Conservation (phyloP, 148 eudicot genomes). For the Persicaria tinctoria region DNA sequence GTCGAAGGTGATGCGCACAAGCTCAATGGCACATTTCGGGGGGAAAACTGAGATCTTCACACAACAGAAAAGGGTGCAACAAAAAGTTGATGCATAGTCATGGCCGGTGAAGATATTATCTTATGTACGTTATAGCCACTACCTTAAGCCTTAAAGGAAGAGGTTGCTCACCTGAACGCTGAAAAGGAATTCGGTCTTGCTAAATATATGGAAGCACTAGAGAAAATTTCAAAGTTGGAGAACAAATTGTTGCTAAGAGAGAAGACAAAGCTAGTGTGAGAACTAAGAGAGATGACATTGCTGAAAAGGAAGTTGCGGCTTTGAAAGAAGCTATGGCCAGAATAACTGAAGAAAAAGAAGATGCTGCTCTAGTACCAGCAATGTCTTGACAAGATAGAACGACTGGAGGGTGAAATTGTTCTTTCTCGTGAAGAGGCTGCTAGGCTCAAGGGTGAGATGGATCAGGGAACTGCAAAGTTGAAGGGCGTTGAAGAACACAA, state of each 20-base stretch:
- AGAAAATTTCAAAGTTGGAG: conserved; percentile 61
- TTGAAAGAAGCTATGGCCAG: conserved; percentile 36
- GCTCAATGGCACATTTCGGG: too few relatives aligned
- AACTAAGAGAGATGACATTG: conserved; percentile 46
- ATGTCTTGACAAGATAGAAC: conserved; percentile 56
- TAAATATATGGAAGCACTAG: conserved; percentile 59
- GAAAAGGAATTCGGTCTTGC: conserved; percentile 58
- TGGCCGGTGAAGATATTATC: too few relatives aligned
- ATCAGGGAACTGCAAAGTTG: conserved; percentile 46
- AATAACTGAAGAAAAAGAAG: conserved; percentile 64
- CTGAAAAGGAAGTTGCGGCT: conserved; percentile 69
- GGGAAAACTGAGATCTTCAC: too few relatives aligned
- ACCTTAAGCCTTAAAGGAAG: conserved; percentile 29
- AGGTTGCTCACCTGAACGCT: conserved; percentile 38
- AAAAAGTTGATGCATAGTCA: too few relatives aligned
- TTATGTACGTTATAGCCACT: too few relatives aligned
- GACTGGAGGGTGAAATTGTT: conserved; percentile 49
- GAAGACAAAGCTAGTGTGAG: conserved; percentile 54
- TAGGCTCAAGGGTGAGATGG: conserved; percentile 53
- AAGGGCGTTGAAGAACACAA: conserved; percentile 64
- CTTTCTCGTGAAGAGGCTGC: conserved; percentile 47
- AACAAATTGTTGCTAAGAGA: conserved; percentile 38
- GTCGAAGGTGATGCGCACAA: too few relatives aligned
- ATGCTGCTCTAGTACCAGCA: conserved; percentile 42
- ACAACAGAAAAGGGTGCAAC: too few relatives aligned